Conservation (phyloP, 108 stramenopile genomes). For the Skeletonema tropicum region DNA sequence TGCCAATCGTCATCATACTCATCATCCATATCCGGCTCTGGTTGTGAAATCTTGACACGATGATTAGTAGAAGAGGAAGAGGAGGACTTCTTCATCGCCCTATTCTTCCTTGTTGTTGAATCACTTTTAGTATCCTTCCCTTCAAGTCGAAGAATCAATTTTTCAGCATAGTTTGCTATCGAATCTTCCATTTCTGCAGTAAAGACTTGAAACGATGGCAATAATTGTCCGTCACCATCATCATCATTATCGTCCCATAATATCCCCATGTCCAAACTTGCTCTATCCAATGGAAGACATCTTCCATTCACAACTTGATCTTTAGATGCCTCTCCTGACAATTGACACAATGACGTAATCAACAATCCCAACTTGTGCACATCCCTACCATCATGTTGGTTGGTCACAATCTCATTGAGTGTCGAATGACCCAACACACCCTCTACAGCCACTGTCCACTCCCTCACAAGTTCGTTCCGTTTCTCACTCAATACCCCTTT, state of each 20-base stretch:
- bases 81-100: not conserved
- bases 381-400: not conserved
- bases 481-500: not conserved
- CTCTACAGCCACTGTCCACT: conserved; percentile 1
- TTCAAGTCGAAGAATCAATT: conserved; percentile 11
- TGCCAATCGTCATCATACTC: conserved; percentile 29
- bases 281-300: conserved; percentile 66
- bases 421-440: conserved; percentile 11
- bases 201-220: conserved; percentile 24
- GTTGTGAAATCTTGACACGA: not conserved
- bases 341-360: conserved; percentile 67
- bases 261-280: conserved; percentile 62
- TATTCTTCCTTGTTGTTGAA: conserved; percentile 1
- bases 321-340: conserved; percentile 68
- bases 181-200: conserved; percentile 1
- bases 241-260: conserved; percentile 45
- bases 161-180: conserved; percentile 20
- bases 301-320: conserved; percentile 15
- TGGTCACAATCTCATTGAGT: conserved; percentile 16
- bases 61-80: too few relatives aligned
- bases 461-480: not conserved
- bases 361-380: conserved; percentile 43
- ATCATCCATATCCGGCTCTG: conserved; percentile 20
- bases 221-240: conserved; percentile 2
- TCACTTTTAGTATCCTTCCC: conserved; percentile 29